Conservation (phyloP, 331 rosid species). For the Erythrophleum ivorense region DNA sequence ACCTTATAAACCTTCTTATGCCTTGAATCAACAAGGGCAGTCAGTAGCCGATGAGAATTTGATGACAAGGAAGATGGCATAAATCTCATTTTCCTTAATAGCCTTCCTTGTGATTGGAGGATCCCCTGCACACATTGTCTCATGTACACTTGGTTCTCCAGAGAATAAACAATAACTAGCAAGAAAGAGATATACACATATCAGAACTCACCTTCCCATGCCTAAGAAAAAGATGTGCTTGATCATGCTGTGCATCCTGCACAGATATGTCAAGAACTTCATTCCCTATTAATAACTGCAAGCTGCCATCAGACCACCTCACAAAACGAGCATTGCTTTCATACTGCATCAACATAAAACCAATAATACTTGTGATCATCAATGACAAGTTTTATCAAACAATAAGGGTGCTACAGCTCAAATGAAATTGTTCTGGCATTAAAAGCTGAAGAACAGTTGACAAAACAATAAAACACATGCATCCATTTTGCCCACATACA, state of each 20-base stretch:
- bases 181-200: conserved; percentile 25
- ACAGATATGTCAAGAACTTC: conserved; percentile 95
- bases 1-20: conserved; percentile 89
- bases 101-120: conserved; percentile 97
- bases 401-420: conserved; percentile 21
- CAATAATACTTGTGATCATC: conserved; percentile 27
- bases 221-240: conserved; percentile 91
- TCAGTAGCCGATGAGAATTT: conserved; percentile 89
- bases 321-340: conserved; percentile 99
- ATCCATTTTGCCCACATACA: conserved; percentile 25
- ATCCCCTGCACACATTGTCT: conserved; percentile 67
- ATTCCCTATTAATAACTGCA: conserved; percentile 89
- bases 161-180: conserved; percentile 33
- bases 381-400: conserved; percentile 16
- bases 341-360: conserved; percentile 50
- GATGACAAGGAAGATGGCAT: conserved; percentile 97
- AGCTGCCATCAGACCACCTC: conserved; percentile 97
- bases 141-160: conserved; percentile 21
- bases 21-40: conserved; percentile 98
- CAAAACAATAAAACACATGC: conserved; percentile 21
- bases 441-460: conserved; percentile 26
- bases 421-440: conserved; percentile 28
- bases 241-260: conserved; percentile 98
- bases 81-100: conserved; percentile 91
- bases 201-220: conserved; percentile 76